Base-by-base conservation (phyloP, 352 stramenopile species). In the Pythium scleroteichum region DNA sequence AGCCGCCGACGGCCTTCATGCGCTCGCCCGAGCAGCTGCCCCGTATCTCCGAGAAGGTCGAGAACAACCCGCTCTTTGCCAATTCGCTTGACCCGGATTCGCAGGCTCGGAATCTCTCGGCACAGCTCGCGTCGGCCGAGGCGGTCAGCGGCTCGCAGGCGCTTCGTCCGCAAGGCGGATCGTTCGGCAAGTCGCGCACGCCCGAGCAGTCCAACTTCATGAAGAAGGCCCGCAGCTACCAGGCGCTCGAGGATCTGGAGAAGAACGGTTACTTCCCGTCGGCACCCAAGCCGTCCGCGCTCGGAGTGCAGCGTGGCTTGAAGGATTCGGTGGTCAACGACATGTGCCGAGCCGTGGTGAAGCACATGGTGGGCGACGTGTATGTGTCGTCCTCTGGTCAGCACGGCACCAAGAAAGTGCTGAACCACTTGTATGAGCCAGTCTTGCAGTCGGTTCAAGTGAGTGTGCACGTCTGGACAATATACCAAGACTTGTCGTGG, bases 251-350 rank as follows among this genome's bases (percentile, higher is more conserved):
- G n/a, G 82, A 92, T 33, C 59, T 94, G 22, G 85, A 94, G 64
- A 92, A 92, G 69, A 88, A 87, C 32, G 81, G 82, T 10, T 94
- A 92, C 64, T 94, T 94, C 52, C 84, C 84, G 1, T 66, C 83
- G 1, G 79, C 85, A 0, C 82, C 83, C 12, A 94, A 83, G 66
- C 78, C 82, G 14, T 92, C 85, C 8, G 83, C 85, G 4, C 71
- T 88, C 19, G 85, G 85, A n/a, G 81, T 93, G 12, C 85, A 94
- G 57, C 75, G 85, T 38, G 85, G 82, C 8, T 68, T 94, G 6
- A 94, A 93, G 54, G 75, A 94, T 67, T 94, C 85, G 53, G 85
- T 94, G 33, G 81, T 94, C 53, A 92, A 94, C 69, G 85, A 94
- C 51, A 94, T 94, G 85, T 94, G 85, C 59, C 81, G 81, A 38